These are phyloP conservation scores for Monosiga brevicollis DNA, from an alignment of 78 protist species.

Conservation along the genomic window DNA sequence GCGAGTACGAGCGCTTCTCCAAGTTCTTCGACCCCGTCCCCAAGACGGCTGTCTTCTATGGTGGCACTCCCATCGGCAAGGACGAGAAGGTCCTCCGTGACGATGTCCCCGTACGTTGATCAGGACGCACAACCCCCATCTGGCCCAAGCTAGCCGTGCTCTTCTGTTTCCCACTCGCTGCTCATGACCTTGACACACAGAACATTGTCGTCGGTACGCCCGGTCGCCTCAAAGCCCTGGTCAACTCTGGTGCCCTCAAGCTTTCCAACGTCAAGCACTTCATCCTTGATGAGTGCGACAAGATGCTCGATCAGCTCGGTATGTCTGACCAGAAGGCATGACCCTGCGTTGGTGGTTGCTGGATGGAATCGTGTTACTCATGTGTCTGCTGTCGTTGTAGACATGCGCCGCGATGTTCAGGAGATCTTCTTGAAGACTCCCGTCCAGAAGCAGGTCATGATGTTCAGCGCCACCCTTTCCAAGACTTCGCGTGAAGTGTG, in stretches of 20 bases:
- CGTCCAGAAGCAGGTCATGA: slow-evolving; percentile 94
- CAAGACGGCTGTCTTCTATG: slow-evolving; percentile 78
- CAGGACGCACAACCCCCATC: no score
- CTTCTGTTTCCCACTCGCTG: not conserved
- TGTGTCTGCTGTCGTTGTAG: slow-evolving; percentile 15
- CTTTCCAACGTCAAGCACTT: slow-evolving; percentile 78
- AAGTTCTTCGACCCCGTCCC: slow-evolving; percentile 57
- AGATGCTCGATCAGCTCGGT: slow-evolving; percentile 72
- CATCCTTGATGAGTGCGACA: slow-evolving; percentile 97
- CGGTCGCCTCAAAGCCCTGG: slow-evolving; percentile 80
- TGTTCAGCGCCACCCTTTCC: slow-evolving; percentile 99
- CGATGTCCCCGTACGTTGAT: no score
- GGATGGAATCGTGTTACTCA: no score
- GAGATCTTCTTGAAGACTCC: slow-evolving; percentile 83
- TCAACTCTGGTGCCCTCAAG: slow-evolving; percentile 30
- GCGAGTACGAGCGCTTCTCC: slow-evolving; percentile 92
- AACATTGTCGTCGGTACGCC: slow-evolving; percentile 96
- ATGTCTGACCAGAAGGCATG: no score
- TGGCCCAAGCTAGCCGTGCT: no score
- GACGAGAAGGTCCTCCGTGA: slow-evolving; percentile 24
- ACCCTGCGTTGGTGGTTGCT: no score
- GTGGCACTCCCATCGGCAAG: slow-evolving; percentile 81
- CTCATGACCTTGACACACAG: not conserved
- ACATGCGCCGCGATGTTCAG: slow-evolving; percentile 96
- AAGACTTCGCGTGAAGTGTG: slow-evolving; percentile 64